Conservation (phyloP, 2,329 filamentous ascomycete species). For the Thermoascus crustaceus region DNA sequence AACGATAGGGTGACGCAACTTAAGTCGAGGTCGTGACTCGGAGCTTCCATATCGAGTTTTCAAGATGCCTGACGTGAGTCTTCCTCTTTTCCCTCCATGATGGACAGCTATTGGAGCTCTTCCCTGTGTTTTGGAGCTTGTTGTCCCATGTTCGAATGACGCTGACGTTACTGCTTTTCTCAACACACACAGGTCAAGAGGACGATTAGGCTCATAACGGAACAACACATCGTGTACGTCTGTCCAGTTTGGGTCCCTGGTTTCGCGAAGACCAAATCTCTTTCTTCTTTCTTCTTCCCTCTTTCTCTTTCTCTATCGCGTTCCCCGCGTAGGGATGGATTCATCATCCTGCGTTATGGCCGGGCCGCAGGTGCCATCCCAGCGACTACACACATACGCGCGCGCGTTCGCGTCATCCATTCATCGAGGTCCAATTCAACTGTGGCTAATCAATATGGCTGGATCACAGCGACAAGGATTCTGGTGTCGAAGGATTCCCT, state of each 20-base stretch:
- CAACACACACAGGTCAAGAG: slow-evolving; percentile 58
- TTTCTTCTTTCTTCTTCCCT: slow-evolving; percentile 3
- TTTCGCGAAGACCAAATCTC: slow-evolving; percentile 3
- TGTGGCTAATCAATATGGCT: slow-evolving; percentile 1
- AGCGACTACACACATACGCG: neutral
- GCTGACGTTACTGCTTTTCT: neutral
- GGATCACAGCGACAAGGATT: slow-evolving; percentile 61
- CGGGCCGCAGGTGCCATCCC: too few species aligned
- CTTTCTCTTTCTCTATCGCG: slow-evolving; percentile 7
- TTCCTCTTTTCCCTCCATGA: neutral
- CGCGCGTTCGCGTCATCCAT: slow-evolving; percentile 3
- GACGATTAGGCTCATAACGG: slow-evolving; percentile 84
- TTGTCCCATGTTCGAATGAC: neutral
- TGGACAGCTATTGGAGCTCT: neutral
- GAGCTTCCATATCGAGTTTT: too few species aligned
- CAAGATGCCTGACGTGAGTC: slow-evolving; percentile 41
- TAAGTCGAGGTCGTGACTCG: too few species aligned
- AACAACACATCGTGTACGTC: slow-evolving; percentile 80
- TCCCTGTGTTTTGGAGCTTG: too few species aligned
- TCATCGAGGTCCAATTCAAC: neutral
- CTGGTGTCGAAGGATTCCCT: slow-evolving; percentile 77
- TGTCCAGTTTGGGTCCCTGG: slow-evolving; percentile 5
- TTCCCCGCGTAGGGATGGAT: too few species aligned
- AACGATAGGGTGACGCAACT: too few species aligned
- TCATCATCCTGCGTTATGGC: too few species aligned